These are phyloP conservation scores for Saturnispora gosingensis DNA, from an alignment of 805 yeast genomes.

Conservation along the genomic window DNA sequence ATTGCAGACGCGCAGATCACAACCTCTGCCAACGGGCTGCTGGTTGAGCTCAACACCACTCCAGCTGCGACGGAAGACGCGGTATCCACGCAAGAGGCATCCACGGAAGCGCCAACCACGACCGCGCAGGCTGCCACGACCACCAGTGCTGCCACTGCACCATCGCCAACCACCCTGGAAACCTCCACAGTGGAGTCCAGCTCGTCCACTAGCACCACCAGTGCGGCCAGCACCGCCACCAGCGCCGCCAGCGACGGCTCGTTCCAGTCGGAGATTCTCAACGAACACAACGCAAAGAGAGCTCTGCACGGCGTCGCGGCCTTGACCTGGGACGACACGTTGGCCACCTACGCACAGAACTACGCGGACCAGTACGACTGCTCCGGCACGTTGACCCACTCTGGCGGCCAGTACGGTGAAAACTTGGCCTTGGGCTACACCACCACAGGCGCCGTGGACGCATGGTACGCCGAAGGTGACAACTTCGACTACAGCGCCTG, in stretches of 20 bases:
- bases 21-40: conserved; percentile 6
- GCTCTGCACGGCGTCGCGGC: conserved; percentile 41
- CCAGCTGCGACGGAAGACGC: conserved; percentile 4
- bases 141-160: conserved; percentile 11
- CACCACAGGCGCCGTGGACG: conserved; percentile 43
- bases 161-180: conserved; percentile 14
- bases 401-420: conserved; percentile 64
- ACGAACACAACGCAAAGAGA: conserved; percentile 55
- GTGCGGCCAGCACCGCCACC: conserved; percentile 12
- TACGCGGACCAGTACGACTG: conserved; percentile 50
- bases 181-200: conserved; percentile 16
- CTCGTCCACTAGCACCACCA: conserved; percentile 13
- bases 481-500: conserved; percentile 45
- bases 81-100: conserved; percentile 8
- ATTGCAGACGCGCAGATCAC: neutral
- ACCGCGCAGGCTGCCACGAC: conserved; percentile 11
- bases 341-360: conserved; percentile 47
- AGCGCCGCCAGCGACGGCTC: conserved; percentile 15
- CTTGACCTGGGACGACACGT: conserved; percentile 47
- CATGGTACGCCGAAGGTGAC: conserved; percentile 65
- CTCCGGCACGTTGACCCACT: conserved; percentile 54
- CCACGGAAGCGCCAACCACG: conserved; percentile 10
- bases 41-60: conserved; percentile 4
- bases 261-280: conserved; percentile 34
- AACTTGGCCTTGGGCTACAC: conserved; percentile 65